Evolutionary conservation across 176 grass and related monocot species (phyloP).

Genomic region (Carex kokanica): DNA sequence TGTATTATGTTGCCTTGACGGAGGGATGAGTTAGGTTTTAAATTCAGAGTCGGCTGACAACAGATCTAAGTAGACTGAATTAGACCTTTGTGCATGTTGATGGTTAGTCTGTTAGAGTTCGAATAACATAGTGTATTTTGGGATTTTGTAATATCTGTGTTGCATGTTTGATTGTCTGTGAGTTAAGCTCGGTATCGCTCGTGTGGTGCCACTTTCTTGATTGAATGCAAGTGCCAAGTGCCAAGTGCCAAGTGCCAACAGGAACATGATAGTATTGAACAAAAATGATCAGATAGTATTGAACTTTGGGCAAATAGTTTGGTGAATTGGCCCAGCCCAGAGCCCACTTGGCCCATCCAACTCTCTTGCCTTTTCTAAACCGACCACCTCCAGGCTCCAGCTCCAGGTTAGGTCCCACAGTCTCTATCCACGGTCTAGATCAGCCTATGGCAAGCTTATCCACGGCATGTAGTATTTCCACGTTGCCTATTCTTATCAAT

Average conservation of each 20-base stretch:
- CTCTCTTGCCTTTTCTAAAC: background rate
- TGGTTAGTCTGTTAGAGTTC: conserved; percentile 6
- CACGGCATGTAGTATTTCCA: conserved; percentile 5
- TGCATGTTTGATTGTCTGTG: background rate
- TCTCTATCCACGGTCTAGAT: conserved; percentile 1
- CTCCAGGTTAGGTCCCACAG: no score
- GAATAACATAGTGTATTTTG: conserved; percentile 12
- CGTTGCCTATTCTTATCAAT: conserved; percentile 27
- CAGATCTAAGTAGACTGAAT: conserved; percentile 18
- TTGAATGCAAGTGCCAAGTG: background rate
- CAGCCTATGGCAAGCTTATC: background rate
- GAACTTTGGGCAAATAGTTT: no score
- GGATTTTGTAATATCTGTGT: background rate
- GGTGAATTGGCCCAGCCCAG: background rate
- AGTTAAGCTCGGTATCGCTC: background rate
- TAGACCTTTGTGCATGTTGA: conserved; percentile 11
- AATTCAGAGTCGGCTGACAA: conserved; percentile 18
- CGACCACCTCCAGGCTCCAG: no score
- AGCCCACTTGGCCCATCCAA: background rate
- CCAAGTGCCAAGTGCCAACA: no score
- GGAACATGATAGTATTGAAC: no score
- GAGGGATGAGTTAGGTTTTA: conserved; percentile 10
- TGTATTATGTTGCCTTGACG: conserved; percentile 20
- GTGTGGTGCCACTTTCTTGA: background rate
- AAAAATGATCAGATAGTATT: no score